Evolutionary conservation across 768 basidiomycete genomes (phyloP), one percentile per base, ranked within the genome.

Genomic region (Lentinula raphanica): DNA sequence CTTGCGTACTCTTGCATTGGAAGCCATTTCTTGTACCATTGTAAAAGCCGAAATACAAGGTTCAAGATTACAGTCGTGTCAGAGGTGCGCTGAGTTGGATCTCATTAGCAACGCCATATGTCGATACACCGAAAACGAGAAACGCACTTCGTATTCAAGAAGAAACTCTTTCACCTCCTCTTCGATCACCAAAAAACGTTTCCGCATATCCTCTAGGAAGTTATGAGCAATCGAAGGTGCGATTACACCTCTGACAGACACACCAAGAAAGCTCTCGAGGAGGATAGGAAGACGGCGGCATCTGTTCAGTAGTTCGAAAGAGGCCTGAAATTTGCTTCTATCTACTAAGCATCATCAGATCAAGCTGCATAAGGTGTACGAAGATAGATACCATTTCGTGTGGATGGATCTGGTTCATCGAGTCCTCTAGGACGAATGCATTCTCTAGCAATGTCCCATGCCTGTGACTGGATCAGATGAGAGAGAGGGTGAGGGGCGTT

Each of bases 21-120:
- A 21, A 77, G 76, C 91, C 91, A 93, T n/a, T 82, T 79, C 54
- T 77, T 77, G 66, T 85, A 88, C 91, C 91, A 92, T 23, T 85
- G 79, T 17, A 84, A 71, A 3, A 92, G 69, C 35, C 85, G 77
- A 53, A 77, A 75, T 0, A 92, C 73, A 21, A 92, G 78, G 25
- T 72, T 69, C 12, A 74, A 73, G 7, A 92, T 75, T 23, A 80
- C 66, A 27, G 76, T 71, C 1, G 81, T 72, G 58, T 84, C 78
- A 19, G 72, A 67, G 25, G 75, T 74, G 39, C 69, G 67, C 85
- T 88, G 49, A 32, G 42, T 46, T 17, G n/a, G 11, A 42, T 35
- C n/a, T n/a, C n/a, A n/a, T n/a, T n/a, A n/a, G n/a, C n/a, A n/a
- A n/a, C n/a, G n/a, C n/a, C n/a, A n/a, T n/a, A n/a, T n/a, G n/a